These are phyloP conservation scores for Colletotrichum liriopes DNA, from an alignment of 2,329 filamentous ascomycete genomes.

Conservation along the genomic window DNA sequence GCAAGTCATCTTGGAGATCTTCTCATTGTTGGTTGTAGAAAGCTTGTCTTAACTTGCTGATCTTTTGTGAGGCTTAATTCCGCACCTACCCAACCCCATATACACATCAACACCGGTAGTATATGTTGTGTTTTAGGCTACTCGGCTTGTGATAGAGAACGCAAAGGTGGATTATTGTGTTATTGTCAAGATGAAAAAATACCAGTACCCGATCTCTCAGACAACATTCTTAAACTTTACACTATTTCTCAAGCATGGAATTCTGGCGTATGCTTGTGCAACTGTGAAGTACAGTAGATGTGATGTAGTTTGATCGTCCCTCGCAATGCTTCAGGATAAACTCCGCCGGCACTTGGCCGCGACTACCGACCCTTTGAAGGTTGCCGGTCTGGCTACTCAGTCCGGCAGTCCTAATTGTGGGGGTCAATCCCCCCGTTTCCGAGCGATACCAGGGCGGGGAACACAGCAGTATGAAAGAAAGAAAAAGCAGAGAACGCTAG, in stretches of 20 bases:
- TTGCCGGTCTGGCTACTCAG: not conserved
- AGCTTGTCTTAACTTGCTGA: slow-evolving; percentile 1
- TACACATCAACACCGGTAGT: too few species aligned
- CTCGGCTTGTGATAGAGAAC: too few species aligned
- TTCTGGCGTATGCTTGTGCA: too few species aligned
- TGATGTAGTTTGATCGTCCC: too few species aligned
- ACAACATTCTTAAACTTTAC: too few species aligned
- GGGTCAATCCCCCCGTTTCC: not conserved
- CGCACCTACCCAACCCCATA: not conserved
- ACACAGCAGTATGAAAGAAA: not conserved
- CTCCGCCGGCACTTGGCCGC: not conserved
- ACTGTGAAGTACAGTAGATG: not conserved
- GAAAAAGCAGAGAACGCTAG: not conserved
- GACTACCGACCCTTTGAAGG: not conserved
- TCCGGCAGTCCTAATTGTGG: not conserved
- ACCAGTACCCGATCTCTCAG: not conserved
- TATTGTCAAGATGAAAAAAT: not conserved
- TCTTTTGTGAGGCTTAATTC: too few species aligned
- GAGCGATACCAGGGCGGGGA: not conserved
- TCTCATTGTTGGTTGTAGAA: not conserved
- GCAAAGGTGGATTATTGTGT: not conserved
- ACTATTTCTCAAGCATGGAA: too few species aligned
- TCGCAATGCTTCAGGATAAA: not conserved
- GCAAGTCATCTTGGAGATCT: not conserved
- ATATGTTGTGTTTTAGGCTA: too few species aligned